Evolutionary conservation across 257 asterid genomes (phyloP), one percentile per base, ranked within the genome.

Genomic region (Haberlea rhodopensis): DNA sequence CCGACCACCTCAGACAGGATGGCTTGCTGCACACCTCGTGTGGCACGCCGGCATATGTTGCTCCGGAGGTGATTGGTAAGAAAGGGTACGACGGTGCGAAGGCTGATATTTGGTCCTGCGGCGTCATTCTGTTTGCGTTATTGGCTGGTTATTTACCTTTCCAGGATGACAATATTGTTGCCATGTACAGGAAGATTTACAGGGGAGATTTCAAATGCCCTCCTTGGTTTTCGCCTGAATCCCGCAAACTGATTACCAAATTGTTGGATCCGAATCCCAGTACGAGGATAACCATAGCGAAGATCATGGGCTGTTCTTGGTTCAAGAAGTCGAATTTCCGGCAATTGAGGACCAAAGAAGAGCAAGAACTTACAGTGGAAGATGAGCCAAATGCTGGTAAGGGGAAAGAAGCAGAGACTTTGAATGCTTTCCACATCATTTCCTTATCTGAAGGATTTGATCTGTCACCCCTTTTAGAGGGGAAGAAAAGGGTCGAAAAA

Each of bases 101-200:
- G 22, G 85, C 82, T 0, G 90, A 84, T 68, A 76, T 84, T 5
- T 84, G 85, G 90, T 84, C 90, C 0, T 84, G 87, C 23, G 87
- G 90, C 4, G 90, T 84, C 0, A 68, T 84, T 6, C 75, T 81
- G 0, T 84, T 66, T 51, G 87, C 81, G 0, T 76, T 81, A 0
- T 22, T 84, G 23, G 87, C 87, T 1, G 87, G 90, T 7, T 81
- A 61, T 56, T 66, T 81, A 19, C 90, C 90, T 2, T 84, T 84
- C 32, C 85, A 76, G 20, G 87, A 79, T 0, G 85, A 76, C 7
- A 84, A 81, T 19, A 26, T 84, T 5, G 62, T 84, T 8, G 43
- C 78, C 0, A 76, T 84, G 87, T 84, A 84, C 24, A 56, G 71
- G 25, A 81, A 76, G 62, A 81, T 84, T 29, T 79, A 70, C 57